phyloP scores from a whole-genome alignment of 2,329 filamentous ascomycete species.

The Phoma sp. region DNA sequence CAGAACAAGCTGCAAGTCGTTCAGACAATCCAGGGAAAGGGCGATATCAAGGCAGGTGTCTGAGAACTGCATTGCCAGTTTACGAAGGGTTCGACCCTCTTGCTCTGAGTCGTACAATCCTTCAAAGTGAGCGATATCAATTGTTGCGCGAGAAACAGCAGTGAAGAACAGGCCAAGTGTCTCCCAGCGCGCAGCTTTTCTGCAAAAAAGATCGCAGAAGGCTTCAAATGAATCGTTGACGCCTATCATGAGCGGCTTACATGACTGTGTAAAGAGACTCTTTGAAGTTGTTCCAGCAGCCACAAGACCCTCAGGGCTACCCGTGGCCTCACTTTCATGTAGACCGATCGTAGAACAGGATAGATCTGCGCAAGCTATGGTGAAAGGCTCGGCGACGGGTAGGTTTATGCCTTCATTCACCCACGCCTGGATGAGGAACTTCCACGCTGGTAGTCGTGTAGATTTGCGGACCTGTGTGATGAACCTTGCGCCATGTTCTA shows the following conservation, averaged over 20 bases:
- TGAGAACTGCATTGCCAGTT: slow-evolving; percentile 19
- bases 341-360: neutral
- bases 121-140: slow-evolving; percentile 51
- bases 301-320: neutral
- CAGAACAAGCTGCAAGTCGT: slow-evolving; percentile 2
- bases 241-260: neutral
- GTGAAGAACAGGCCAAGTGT: neutral
- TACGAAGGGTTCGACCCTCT: neutral
- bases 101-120: slow-evolving; percentile 28
- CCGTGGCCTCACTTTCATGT: neutral
- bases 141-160: slow-evolving; percentile 2
- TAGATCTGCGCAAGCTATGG: neutral
- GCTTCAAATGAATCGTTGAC: neutral
- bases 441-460: neutral
- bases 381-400: slow-evolving; percentile 1
- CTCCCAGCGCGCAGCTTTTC: neutral
- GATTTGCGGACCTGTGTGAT: neutral
- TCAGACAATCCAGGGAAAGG: slow-evolving; percentile 28
- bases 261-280: neutral
- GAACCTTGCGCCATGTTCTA: neutral
- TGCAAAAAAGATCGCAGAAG: neutral
- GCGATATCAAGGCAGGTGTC: slow-evolving; percentile 48
- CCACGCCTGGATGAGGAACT: neutral
- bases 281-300: neutral
- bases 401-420: neutral